Evolutionary conservation across 1,284 basidiomycete species (phyloP).

Genomic region (Leccinum cinnamomeum): DNA sequence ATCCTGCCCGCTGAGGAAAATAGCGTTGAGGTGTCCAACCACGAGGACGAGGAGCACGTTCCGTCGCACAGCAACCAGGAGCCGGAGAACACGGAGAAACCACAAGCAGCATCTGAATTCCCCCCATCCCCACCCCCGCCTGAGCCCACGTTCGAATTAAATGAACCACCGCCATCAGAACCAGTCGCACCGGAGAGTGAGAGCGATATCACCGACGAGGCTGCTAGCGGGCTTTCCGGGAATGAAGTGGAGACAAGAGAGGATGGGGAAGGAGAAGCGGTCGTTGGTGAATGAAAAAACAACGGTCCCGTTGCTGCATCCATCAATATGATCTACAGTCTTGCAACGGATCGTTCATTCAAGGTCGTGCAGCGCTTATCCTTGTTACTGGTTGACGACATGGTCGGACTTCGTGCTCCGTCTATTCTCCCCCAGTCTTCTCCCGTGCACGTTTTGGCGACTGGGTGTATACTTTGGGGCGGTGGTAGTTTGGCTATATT

Average conservation of each 20-base stretch:
- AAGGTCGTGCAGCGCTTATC: neutral
- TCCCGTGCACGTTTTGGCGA: neutral
- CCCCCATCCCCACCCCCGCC: neutral
- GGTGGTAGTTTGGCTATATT: constrained; percentile 3
- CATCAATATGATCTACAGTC: neutral
- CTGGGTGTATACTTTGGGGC: constrained; percentile 1
- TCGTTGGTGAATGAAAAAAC: constrained; percentile 9
- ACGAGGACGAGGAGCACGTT: constrained; percentile 8
- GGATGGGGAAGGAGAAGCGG: constrained; percentile 20
- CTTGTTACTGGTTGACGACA: constrained; percentile 21
- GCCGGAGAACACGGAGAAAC: constrained; percentile 7
- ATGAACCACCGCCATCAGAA: constrained; percentile 33
- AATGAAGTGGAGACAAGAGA: constrained; percentile 18
- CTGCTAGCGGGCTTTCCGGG: constrained; percentile 15
- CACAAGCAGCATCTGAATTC: constrained; percentile 13
- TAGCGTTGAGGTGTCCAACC: neutral
- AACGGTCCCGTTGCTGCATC: constrained; percentile 22
- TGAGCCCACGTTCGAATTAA: constrained; percentile 28
- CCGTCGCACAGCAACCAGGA: constrained; percentile 6
- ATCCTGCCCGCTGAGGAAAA: constrained; percentile 8
- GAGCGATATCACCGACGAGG: constrained; percentile 39
- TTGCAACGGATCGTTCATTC: neutral
- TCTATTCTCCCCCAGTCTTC: constrained; percentile 13
- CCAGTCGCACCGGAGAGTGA: constrained; percentile 35
- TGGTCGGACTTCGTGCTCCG: constrained; percentile 13